A percentile compares a stretch with the other conserved stretches of the same genome.
phyloP scores from a whole-genome alignment of 1,284 basidiomycete species.

The Boletus sp. region DNA sequence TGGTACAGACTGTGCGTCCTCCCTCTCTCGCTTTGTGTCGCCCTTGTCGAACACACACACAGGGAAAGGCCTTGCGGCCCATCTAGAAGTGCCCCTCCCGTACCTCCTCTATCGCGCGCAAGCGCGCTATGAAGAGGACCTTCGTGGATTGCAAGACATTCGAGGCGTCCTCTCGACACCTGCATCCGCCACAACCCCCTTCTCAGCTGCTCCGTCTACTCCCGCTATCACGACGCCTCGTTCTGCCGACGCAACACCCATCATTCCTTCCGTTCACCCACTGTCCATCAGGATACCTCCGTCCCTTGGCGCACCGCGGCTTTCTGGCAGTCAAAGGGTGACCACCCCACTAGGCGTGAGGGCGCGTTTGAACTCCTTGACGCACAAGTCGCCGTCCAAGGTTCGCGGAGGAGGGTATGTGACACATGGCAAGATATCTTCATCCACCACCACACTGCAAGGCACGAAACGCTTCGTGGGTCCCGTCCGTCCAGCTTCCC shows the following conservation, averaged over 20 bases:
- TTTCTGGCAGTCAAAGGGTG: constrained; percentile 44
- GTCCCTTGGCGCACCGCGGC: constrained; percentile 35
- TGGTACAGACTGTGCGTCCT: too few relatives aligned
- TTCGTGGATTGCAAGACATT: constrained; percentile 73
- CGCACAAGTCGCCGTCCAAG: too few relatives aligned
- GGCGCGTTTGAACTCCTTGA: too few relatives aligned
- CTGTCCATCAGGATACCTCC: constrained; percentile 27
- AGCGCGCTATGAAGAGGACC: constrained; percentile 78
- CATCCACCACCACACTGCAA: too few relatives aligned
- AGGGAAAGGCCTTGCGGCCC: constrained; percentile 80
- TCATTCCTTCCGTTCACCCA: constrained; percentile 39
- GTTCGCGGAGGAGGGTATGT: too few relatives aligned
- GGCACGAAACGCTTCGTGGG: too few relatives aligned
- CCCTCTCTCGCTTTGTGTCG: too few relatives aligned
- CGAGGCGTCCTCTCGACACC: constrained; percentile 52
- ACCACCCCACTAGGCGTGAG: constrained; percentile 57
- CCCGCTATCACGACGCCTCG: constrained; percentile 30
- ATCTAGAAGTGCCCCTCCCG: constrained; percentile 72
- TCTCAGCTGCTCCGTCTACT: constrained; percentile 30
- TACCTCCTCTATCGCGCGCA: constrained; percentile 78
- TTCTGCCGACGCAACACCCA: constrained; percentile 20
- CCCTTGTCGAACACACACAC: background rate
- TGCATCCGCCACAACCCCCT: constrained; percentile 8
- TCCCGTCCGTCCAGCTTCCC: too few relatives aligned
- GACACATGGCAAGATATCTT: too few relatives aligned